These are phyloP conservation scores for Aureobasidium sp. DNA, from an alignment of 2,329 filamentous ascomycete genomes.

Conservation along the genomic window DNA sequence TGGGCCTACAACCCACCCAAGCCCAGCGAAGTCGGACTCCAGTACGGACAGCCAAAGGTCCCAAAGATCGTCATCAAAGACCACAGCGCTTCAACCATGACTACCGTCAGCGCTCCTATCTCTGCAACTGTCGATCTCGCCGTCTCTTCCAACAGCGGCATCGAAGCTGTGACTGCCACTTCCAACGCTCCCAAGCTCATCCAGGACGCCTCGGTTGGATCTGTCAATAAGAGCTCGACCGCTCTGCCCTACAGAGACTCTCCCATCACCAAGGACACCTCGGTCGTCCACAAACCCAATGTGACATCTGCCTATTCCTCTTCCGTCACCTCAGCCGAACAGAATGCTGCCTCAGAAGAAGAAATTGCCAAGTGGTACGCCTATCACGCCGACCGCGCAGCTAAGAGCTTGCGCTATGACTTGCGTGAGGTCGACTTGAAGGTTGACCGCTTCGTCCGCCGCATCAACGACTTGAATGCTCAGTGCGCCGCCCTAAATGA, in stretches of 20 bases:
- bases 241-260: not conserved
- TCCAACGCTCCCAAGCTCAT: not conserved
- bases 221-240: not conserved
- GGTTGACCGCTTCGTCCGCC: constrained; percentile 10
- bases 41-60: constrained; percentile 1
- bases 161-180: not conserved
- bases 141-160: not conserved
- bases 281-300: not conserved
- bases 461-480: constrained; percentile 5
- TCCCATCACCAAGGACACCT: not conserved
- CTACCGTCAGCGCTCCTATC: constrained; percentile 1
- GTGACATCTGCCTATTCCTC: not conserved
- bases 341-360: not conserved
- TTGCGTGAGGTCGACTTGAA: constrained; percentile 10
- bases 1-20: constrained; percentile 1
- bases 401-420: constrained; percentile 15
- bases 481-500: not conserved
- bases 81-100: not conserved
- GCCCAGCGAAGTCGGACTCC: constrained; percentile 1
- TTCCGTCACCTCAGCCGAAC: not conserved
- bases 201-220: not conserved
- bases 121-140: not conserved
- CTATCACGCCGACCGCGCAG: constrained; percentile 8
- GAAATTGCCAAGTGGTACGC: constrained; percentile 1
- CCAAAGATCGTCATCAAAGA: constrained; percentile 10